phyloP scores from a whole-genome alignment of 2,329 filamentous ascomycete species.

The Apiospora kogelbergensis region DNA sequence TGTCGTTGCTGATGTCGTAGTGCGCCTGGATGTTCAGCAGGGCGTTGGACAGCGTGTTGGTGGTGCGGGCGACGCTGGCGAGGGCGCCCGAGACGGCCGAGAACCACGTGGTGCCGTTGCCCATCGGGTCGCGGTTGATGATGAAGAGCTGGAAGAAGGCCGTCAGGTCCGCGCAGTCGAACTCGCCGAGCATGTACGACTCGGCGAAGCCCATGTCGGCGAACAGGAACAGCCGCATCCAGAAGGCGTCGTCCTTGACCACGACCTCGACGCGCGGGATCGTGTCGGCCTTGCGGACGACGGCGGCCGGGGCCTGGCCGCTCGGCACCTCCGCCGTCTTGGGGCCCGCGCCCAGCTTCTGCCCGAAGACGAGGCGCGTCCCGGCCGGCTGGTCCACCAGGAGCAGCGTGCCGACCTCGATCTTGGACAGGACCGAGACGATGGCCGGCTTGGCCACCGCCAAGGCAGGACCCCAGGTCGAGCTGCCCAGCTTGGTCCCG shows the following conservation, averaged over 20 bases:
- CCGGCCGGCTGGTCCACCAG: slow-evolving; percentile 47
- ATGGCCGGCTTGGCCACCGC: slow-evolving; percentile 47
- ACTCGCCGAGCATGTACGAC: slow-evolving; percentile 71
- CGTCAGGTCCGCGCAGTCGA: slow-evolving; percentile 65
- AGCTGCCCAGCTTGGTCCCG: slow-evolving; percentile 41
- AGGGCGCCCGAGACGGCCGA: slow-evolving; percentile 59
- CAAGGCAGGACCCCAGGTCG: slow-evolving; percentile 48
- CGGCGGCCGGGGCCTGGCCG: slow-evolving; percentile 32
- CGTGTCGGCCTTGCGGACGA: slow-evolving; percentile 32
- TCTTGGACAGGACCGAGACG: slow-evolving; percentile 44
- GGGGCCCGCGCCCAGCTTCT: slow-evolving; percentile 38
- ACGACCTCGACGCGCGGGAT: slow-evolving; percentile 52
- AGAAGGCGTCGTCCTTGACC: slow-evolving; percentile 67
- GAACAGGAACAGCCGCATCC: slow-evolving; percentile 67
- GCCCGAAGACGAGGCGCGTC: slow-evolving; percentile 43
- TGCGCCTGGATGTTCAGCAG: slow-evolving; percentile 69
- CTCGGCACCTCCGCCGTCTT: slow-evolving; percentile 35
- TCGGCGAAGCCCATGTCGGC: slow-evolving; percentile 76
- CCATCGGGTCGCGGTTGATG: slow-evolving; percentile 61
- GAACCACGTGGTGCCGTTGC: slow-evolving; percentile 63
- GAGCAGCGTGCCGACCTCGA: slow-evolving; percentile 48
- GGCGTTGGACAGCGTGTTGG: slow-evolving; percentile 58
- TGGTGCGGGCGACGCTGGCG: slow-evolving; percentile 55
- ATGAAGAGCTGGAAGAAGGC: slow-evolving; percentile 75
- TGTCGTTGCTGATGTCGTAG: slow-evolving; percentile 75